A percentile compares a stretch with the other conserved stretches of the same genome.
Evolutionary conservation across 139 green algal species (phyloP).

Genomic region (Micractinium conductrix): DNA sequence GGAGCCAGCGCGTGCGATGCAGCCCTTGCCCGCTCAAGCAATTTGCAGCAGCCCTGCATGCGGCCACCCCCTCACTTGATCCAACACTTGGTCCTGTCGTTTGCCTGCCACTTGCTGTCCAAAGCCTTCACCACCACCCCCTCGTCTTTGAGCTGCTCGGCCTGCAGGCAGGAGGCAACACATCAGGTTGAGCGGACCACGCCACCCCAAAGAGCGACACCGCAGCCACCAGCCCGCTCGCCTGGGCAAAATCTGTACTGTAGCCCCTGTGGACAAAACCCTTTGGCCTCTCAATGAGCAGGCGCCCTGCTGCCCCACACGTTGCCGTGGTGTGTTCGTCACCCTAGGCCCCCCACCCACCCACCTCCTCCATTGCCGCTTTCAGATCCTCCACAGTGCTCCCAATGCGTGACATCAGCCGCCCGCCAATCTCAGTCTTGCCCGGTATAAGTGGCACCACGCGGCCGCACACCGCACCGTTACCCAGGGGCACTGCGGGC

Average conservation of each 20-base stretch:
- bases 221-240: too few relatives aligned
- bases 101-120: conserved; percentile 70
- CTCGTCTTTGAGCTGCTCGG: conserved; percentile 71
- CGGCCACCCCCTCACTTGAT: conserved; percentile 68
- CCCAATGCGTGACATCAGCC: conserved; percentile 11
- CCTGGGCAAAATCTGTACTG: too few relatives aligned
- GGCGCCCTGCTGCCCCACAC: too few relatives aligned
- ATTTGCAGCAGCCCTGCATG: too few relatives aligned
- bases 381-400: conserved; percentile 55
- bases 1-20: too few relatives aligned
- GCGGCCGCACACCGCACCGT: conserved; percentile 42
- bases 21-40: too few relatives aligned
- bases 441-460: conserved; percentile 57
- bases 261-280: too few relatives aligned
- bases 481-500: conserved; percentile 13
- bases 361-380: conserved; percentile 48
- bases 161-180: neutral
- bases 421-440: conserved; percentile 25
- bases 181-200: neutral
- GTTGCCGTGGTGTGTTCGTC: too few relatives aligned
- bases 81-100: conserved; percentile 71
- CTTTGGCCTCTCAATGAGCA: too few relatives aligned
- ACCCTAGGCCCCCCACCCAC: neutral
- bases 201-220: too few relatives aligned
- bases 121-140: conserved; percentile 87